Conservation (phyloP, 768 basidiomycete genomes). For the Rhodotorula toruloides region DNA sequence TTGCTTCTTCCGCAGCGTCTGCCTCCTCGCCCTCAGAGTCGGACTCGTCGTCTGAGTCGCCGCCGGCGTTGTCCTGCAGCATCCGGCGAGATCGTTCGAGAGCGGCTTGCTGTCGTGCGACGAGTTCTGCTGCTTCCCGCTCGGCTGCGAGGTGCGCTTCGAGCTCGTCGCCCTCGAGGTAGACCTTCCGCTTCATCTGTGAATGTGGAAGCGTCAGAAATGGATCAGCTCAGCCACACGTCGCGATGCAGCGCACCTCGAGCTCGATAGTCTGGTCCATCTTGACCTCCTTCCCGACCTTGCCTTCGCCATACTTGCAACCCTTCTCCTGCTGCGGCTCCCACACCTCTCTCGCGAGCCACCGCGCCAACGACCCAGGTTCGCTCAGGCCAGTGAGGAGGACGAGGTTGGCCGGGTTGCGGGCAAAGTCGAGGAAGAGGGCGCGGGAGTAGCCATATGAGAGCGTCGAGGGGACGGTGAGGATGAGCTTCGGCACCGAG, state of each 20-base stretch:
- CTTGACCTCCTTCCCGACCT: conserved; percentile 77
- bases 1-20: conserved; percentile 49
- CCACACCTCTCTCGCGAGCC: conserved; percentile 75
- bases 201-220: background rate
- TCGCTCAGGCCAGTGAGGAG: conserved; percentile 75
- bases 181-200: conserved; percentile 82
- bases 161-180: conserved; percentile 79
- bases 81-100: conserved; percentile 76
- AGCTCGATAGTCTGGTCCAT: conserved; percentile 67
- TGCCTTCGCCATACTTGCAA: conserved; percentile 82
- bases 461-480: conserved; percentile 85
- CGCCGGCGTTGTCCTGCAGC: conserved; percentile 79
- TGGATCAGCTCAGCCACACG: background rate
- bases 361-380: conserved; percentile 69
- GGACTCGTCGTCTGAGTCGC: conserved; percentile 45
- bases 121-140: conserved; percentile 69
- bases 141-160: conserved; percentile 73
- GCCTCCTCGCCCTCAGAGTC: conserved; percentile 54
- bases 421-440: conserved; percentile 79
- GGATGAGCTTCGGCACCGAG: conserved; percentile 83
- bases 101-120: conserved; percentile 77
- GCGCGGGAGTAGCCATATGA: conserved; percentile 86
- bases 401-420: conserved; percentile 75
- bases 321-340: conserved; percentile 70
- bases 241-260: conserved; percentile 52